A percentile compares a stretch with the other conserved stretches of the same genome.
These are phyloP conservation scores for Aspergillus avenaceus DNA, from an alignment of 495 filamentous ascomycete species.

Conservation along the genomic window DNA sequence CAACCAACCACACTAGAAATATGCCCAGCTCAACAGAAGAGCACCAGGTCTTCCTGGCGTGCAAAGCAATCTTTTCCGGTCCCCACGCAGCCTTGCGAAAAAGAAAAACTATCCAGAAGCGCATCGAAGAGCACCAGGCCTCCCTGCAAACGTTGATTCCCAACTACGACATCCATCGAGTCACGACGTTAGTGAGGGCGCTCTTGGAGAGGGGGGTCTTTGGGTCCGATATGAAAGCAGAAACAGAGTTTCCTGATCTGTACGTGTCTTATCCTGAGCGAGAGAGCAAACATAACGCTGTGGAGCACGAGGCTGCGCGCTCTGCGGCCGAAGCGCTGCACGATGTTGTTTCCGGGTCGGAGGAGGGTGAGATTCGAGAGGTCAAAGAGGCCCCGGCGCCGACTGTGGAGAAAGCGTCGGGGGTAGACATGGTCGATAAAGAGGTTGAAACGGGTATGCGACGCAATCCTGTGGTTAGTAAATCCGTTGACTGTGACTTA, in stretches of 20 bases:
- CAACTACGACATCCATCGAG: not conserved
- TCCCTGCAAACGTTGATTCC: not conserved
- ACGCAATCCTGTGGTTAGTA: not conserved
- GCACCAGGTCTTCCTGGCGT: not conserved
- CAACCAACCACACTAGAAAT: no score
- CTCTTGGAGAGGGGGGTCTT: not conserved
- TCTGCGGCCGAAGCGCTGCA: conserved; percentile 4
- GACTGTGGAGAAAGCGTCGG: not conserved
- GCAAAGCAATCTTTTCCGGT: conserved; percentile 1
- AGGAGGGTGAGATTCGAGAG: not conserved
- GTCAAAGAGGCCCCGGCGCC: not conserved
- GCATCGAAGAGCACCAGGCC: not conserved
- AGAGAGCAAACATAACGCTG: conserved; percentile 17
- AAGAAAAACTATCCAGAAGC: not conserved
- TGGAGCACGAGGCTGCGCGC: conserved; percentile 4
- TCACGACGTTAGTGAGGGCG: not conserved
- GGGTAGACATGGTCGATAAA: not conserved
- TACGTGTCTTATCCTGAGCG: conserved; percentile 1
- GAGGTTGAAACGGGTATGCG: not conserved
- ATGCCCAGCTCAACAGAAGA: not conserved
- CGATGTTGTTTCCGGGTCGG: conserved; percentile 2
- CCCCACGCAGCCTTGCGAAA: not conserved
- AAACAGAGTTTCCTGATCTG: not conserved
- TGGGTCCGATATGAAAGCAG: not conserved
- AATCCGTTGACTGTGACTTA: not conserved